Evolutionary conservation across 129 eudicot genomes (phyloP).

Genomic region (Ambrosia artemisiifolia): DNA sequence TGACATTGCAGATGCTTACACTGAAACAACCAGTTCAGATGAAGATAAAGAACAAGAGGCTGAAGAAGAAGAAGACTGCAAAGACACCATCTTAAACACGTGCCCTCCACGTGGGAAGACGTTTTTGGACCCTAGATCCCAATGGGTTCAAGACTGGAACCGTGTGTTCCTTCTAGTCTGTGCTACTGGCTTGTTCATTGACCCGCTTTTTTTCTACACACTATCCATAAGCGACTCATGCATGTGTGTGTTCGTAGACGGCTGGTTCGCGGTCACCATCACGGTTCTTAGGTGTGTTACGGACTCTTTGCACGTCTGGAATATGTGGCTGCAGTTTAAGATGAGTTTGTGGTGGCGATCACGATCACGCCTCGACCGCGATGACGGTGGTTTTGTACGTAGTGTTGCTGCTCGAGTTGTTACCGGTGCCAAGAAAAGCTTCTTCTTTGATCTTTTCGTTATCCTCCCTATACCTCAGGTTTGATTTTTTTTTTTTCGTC

Average conservation of each 20-base stretch:
- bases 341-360: constrained; percentile 41
- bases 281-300: constrained; percentile 77
- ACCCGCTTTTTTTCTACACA: constrained; percentile 86
- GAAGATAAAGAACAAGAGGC: constrained; percentile 19
- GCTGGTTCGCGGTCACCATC: constrained; percentile 89
- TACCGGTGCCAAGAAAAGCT: constrained; percentile 52
- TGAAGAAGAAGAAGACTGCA: constrained; percentile 2
- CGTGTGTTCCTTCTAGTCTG: constrained; percentile 78
- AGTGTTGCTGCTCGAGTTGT: constrained; percentile 45
- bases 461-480: constrained; percentile 97
- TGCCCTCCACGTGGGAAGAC: constrained; percentile 28
- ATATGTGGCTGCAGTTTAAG: constrained; percentile 88
- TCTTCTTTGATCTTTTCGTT: constrained; percentile 80
- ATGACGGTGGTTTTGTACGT: constrained; percentile 21
- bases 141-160: constrained; percentile 89
- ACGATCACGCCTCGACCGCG: constrained; percentile 12
- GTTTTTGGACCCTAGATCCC: constrained; percentile 58
- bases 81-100: constrained; percentile 3
- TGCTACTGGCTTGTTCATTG: constrained; percentile 79
- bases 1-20: constrained; percentile 31
- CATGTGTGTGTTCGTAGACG: constrained; percentile 90
- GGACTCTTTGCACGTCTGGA: constrained; percentile 79
- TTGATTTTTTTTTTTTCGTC: neutral
- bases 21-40: constrained; percentile 20
- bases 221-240: constrained; percentile 67